Conservation (phyloP, 116 monocot genomes). For the Thalassia testudinum region DNA sequence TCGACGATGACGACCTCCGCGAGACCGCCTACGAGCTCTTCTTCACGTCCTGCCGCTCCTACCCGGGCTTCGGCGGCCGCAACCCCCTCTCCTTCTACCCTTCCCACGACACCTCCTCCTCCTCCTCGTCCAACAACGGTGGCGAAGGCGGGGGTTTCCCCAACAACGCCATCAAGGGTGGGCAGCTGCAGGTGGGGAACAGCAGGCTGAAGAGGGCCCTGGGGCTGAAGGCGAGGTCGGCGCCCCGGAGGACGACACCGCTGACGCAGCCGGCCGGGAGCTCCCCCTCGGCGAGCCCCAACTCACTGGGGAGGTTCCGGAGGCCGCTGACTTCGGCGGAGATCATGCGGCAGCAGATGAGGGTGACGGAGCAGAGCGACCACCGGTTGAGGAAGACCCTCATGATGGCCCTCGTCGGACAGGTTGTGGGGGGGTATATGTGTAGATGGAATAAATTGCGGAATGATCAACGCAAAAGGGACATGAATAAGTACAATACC, state of each 20-base stretch:
- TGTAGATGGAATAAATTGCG: too few species aligned
- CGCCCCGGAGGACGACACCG: constrained; percentile 25
- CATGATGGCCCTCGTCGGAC: constrained; percentile 42
- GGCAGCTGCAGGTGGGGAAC: constrained; percentile 1
- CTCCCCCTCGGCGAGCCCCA: background rate
- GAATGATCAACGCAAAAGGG: too few species aligned
- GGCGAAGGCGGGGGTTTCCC: constrained; percentile 7
- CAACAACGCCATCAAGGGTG: constrained; percentile 1
- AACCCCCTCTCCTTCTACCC: constrained; percentile 27
- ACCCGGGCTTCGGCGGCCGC: constrained; percentile 53
- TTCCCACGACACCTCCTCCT: background rate
- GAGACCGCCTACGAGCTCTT: constrained; percentile 91
- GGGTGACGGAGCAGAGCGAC: constrained; percentile 45
- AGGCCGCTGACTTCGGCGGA: constrained; percentile 87
- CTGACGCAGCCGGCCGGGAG: constrained; percentile 4
- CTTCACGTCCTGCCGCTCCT: constrained; percentile 83
- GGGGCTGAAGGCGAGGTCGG: constrained; percentile 43
- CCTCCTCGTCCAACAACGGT: constrained; percentile 1
- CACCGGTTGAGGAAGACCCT: constrained; percentile 49
- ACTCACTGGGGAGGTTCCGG: constrained; percentile 17
- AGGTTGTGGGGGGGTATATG: constrained; percentile 21
- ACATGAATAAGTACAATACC: too few species aligned
- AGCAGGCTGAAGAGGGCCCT: constrained; percentile 71
- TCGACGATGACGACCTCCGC: constrained; percentile 45
- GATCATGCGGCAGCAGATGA: constrained; percentile 79